Conservation (phyloP, 352 stramenopile genomes). For the Globisporangium paroecandrum region DNA sequence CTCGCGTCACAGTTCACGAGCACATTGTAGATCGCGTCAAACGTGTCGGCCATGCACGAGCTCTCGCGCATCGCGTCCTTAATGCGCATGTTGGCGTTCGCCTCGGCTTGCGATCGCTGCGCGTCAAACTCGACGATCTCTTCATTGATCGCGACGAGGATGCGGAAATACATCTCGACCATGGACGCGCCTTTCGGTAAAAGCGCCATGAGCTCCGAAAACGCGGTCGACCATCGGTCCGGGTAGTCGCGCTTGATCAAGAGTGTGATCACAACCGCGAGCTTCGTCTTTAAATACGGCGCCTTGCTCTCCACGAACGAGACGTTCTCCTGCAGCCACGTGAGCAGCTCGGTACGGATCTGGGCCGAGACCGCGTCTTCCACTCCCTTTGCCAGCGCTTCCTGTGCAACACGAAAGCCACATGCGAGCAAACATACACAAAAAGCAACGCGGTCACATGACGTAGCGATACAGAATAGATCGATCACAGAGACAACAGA, state of each 20-base stretch:
- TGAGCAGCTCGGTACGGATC: conserved; percentile 52
- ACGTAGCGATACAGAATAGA: background rate
- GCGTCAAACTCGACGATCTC: conserved; percentile 90
- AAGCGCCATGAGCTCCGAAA: conserved; percentile 78
- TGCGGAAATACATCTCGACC: conserved; percentile 90
- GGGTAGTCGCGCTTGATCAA: conserved; percentile 90
- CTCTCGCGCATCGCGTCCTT: conserved; percentile 87
- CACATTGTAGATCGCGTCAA: conserved; percentile 83
- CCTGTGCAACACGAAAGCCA: conserved; percentile 21
- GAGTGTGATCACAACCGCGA: conserved; percentile 76
- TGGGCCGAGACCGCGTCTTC: conserved; percentile 44
- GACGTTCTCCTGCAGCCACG: conserved; percentile 63
- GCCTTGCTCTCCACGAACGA: conserved; percentile 53
- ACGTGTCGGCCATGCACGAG: conserved; percentile 66
- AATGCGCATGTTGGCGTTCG: conserved; percentile 77
- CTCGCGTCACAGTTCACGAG: conserved; percentile 70
- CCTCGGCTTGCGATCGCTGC: conserved; percentile 50
- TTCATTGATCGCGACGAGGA: conserved; percentile 87
- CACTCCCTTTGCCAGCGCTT: conserved; percentile 40
- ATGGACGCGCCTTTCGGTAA: conserved; percentile 68
- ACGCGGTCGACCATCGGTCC: conserved; percentile 79
- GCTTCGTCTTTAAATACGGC: conserved; percentile 84
- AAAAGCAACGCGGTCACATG: background rate
- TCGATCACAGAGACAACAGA: background rate
- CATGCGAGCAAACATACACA: background rate